Evolutionary conservation across 2,329 filamentous ascomycete species (phyloP), one percentile per base, ranked within the genome.

Genomic region (Exophiala calicioides): DNA sequence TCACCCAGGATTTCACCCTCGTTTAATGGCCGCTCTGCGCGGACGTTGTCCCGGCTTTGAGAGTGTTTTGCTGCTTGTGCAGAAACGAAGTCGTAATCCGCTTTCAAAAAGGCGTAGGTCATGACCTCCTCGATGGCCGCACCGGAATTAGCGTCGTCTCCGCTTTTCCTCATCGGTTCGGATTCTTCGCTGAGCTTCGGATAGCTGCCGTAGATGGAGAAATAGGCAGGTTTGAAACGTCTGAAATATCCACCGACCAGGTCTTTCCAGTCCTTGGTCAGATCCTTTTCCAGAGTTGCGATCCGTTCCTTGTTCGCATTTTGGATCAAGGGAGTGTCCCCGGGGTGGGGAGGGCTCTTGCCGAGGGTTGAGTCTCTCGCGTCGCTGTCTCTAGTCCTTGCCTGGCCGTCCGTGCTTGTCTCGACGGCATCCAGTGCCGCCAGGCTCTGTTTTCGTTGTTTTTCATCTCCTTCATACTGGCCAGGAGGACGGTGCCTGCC

Each of bases 201-300:
- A 44, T 58, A 56, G 23, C 50, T 53, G 5, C 61, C 62, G 42
- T 68, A 67, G 56, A 72, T 70, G 33, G 73, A 78, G 60, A 95
- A 96, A 66, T 87, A 79, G 36, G 87, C 78, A 0, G 93, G 91
- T 57, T 82, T 84, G 71, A 97, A 97, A 32, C 93, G 83, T 50
- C 87, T 82, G 64, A 95, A 98, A 69, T 98, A 98, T 23, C 93
- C 93, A 36, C 93, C 93, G 4, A 98, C 86, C 0, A 88, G 84
- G 50, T 82, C 79, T 64, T 84, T 86, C 82, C 95, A 98, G 44
- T 85, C 80, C 27, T 78, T 72, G 19, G 96, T 78, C 7, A 97
- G 75, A 12, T 78, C 75, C 45, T 75, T 79, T 66, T 95, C 85
- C 39, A 95, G 71, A 44, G 81, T 73, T 46, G 84, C 72, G 9